Conservation (phyloP, 495 filamentous ascomycete genomes). For the Gamarada debralockiae region DNA sequence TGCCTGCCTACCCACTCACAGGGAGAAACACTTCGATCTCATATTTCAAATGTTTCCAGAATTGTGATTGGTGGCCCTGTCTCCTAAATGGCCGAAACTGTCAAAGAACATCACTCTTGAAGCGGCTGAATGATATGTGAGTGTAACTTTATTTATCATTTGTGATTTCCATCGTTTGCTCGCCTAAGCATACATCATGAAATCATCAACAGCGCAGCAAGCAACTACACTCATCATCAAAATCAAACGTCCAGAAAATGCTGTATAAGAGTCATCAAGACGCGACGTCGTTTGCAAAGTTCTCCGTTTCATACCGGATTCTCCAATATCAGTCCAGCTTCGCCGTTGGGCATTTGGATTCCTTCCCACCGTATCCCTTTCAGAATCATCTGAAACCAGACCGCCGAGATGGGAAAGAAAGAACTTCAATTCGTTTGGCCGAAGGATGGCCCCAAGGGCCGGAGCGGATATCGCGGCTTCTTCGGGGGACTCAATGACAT, state of each 20-base stretch:
- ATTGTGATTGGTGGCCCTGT: too few relatives aligned
- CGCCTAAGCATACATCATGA: slow-evolving; percentile 1
- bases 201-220: slow-evolving; percentile 15
- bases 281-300: background rate
- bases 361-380: background rate
- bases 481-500: slow-evolving; percentile 35
- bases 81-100: too few relatives aligned
- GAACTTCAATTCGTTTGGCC: slow-evolving; percentile 29
- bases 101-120: background rate
- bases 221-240: background rate
- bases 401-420: background rate
- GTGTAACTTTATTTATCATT: background rate
- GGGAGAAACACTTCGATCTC: too few relatives aligned
- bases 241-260: background rate
- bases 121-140: background rate
- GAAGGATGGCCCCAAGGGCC: slow-evolving; percentile 21
- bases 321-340: background rate
- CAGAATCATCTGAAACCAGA: background rate
- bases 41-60: too few relatives aligned
- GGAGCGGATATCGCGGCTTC: slow-evolving; percentile 23
- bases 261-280: slow-evolving; percentile 6
- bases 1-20: background rate
- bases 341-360: background rate
- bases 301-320: too few relatives aligned
- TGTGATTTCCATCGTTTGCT: background rate